A percentile compares a stretch with the other conserved stretches of the same genome.
phyloP scores from a whole-genome alignment of 768 basidiomycete genomes.

The Macrocybe gigantea region DNA sequence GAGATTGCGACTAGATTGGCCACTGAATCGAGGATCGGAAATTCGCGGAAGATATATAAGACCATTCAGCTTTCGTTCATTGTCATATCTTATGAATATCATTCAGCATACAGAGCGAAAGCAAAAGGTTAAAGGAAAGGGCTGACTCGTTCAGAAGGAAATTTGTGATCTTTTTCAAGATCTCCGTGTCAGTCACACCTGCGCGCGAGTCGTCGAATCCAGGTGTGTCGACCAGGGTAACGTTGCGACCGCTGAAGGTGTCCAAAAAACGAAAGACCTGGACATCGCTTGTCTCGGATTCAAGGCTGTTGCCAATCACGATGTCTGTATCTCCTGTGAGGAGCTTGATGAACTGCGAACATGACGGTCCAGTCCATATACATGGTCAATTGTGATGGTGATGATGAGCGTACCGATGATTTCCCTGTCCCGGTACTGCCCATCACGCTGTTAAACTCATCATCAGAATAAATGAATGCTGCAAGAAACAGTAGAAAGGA shows the following conservation, averaged over 20 bases:
- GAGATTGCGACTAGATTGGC: constrained; percentile 1
- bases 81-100: constrained; percentile 1
- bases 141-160: constrained; percentile 1
- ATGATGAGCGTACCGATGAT: constrained; percentile 16
- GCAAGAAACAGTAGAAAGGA: not conserved
- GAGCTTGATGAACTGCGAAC: constrained; percentile 15
- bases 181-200: not conserved
- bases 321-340: constrained; percentile 7
- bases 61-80: not conserved
- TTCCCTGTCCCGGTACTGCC: constrained; percentile 25
- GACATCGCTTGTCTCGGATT: constrained; percentile 17
- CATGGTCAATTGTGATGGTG: not conserved
- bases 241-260: constrained; percentile 6
- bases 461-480: not conserved
- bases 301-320: constrained; percentile 15
- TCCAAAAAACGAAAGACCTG: constrained; percentile 9
- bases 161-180: constrained; percentile 1
- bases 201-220: constrained; percentile 5
- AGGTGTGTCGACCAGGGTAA: constrained; percentile 22
- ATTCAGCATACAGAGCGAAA: not conserved
- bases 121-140: no score
- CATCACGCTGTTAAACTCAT: constrained; percentile 16
- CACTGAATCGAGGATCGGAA: constrained; percentile 1
- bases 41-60: constrained; percentile 8
- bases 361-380: not conserved